Evolutionary conservation across 768 basidiomycete genomes (phyloP).

Genomic region (Exidia glandulosa): DNA sequence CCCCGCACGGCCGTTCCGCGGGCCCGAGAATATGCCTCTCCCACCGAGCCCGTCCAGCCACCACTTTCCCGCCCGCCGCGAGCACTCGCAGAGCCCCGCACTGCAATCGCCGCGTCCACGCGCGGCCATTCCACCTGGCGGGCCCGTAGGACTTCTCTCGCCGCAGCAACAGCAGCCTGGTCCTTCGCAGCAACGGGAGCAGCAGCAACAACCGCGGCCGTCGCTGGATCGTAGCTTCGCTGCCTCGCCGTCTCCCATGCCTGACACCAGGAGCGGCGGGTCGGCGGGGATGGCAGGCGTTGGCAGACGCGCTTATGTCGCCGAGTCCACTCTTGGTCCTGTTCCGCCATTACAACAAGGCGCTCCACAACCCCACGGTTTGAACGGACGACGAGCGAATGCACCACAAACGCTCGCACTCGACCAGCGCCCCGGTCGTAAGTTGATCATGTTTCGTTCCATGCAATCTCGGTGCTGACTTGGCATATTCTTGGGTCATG

Average conservation of each 20-base stretch:
- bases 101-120: neutral
- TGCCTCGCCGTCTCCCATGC: neutral
- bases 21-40: neutral
- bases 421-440: constrained; percentile 22
- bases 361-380: too few relatives aligned
- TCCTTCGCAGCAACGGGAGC: constrained; percentile 2
- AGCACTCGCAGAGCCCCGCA: neutral
- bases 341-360: constrained; percentile 6
- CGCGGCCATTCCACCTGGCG: neutral
- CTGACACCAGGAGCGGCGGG: constrained; percentile 16
- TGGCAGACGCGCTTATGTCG: constrained; percentile 25
- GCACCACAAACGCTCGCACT: constrained; percentile 38
- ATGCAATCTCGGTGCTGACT: neutral
- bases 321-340: constrained; percentile 16
- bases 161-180: neutral
- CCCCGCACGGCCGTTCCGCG: neutral
- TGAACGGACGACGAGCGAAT: constrained; percentile 22
- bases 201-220: neutral
- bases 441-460: constrained; percentile 8
- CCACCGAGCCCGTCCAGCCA: neutral
- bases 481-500: constrained; percentile 12
- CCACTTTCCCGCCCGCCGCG: neutral
- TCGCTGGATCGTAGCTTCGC: neutral
- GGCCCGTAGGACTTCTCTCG: neutral
- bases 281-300: constrained; percentile 29